Percentiles rank a stretch among this genome's conserved stretches.
Evolutionary conservation across 257 asterid genomes (phyloP).

Genomic region (Gentiana macrophylla): DNA sequence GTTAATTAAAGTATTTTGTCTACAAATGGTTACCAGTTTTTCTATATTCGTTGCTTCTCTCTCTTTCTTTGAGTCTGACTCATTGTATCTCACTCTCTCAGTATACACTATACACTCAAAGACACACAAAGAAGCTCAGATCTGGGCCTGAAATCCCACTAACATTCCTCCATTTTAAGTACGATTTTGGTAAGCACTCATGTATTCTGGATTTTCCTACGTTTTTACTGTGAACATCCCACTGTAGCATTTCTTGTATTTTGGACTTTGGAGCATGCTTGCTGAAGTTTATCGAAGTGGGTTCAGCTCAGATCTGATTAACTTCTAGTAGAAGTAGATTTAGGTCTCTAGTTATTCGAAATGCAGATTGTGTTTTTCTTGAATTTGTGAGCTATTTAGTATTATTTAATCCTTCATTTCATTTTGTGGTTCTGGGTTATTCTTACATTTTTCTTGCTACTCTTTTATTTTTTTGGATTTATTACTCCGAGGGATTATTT

Average conservation of each 20-base stretch:
- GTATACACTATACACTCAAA: neutral
- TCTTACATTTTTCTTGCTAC: neutral
- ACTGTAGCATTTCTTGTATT: neutral
- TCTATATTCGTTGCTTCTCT: neutral
- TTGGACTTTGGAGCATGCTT: no score
- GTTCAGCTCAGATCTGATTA: conserved; percentile 9
- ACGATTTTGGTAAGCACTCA: no score
- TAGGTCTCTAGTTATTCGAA: neutral
- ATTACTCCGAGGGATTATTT: neutral
- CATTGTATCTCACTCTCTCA: no score
- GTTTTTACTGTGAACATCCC: no score
- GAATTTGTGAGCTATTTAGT: neutral
- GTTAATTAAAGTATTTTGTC: conserved; percentile 4
- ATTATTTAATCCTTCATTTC: no score
- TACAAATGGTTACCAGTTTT: neutral
- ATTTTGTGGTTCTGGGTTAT: neutral
- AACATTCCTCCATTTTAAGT: no score
- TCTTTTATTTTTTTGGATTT: neutral
- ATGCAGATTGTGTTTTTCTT: neutral
- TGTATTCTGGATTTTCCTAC: no score
- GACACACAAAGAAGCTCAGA: neutral
- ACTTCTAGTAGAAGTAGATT: neutral
- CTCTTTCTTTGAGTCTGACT: no score
- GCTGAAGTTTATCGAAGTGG: neutral
- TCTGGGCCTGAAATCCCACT: neutral